These are phyloP conservation scores for Penicillium fimorum DNA, from an alignment of 495 filamentous ascomycete genomes.

Conservation along the genomic window DNA sequence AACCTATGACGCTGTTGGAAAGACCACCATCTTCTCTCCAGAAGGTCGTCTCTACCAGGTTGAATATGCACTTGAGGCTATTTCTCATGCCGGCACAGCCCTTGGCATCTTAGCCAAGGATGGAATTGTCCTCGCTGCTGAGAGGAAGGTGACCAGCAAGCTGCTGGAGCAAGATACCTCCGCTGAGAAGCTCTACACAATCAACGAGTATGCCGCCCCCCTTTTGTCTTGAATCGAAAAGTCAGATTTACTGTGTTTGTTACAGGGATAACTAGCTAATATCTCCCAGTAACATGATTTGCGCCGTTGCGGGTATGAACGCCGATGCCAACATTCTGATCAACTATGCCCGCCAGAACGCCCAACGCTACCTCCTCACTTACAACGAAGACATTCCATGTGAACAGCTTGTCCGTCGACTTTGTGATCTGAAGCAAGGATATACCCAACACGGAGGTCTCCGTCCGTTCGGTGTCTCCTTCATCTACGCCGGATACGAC, in stretches of 20 bases:
- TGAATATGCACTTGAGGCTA: conserved; percentile 98
- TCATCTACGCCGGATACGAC: conserved; percentile 99
- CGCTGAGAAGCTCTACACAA: conserved; percentile 98
- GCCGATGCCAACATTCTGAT: conserved; percentile 99
- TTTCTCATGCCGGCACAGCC: conserved; percentile 96
- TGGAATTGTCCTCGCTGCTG: conserved; percentile 97
- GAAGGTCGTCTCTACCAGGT: conserved; percentile 98
- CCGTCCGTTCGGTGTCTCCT: conserved; percentile 95
- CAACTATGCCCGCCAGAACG: conserved; percentile 96
- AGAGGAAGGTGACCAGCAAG: conserved; percentile 99
- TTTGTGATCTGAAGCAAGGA: conserved; percentile 98
- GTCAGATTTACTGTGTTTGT: neutral
- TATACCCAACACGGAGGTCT: conserved; percentile 99
- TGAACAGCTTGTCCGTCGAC: conserved; percentile 92
- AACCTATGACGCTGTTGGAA: conserved; percentile 44
- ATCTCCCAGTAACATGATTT: conserved; percentile 91
- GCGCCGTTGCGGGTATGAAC: conserved; percentile 98
- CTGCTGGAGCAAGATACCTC: conserved; percentile 98
- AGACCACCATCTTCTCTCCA: conserved; percentile 99
- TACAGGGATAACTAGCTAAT: conserved; percentile 20
- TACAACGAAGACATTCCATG: conserved; percentile 99
- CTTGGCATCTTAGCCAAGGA: conserved; percentile 95
- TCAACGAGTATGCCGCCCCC: conserved; percentile 77
- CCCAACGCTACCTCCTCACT: conserved; percentile 94
- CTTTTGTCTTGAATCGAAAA: neutral